phyloP scores from a whole-genome alignment of 345 rosid genomes.

The Bruguiera sexangula region DNA sequence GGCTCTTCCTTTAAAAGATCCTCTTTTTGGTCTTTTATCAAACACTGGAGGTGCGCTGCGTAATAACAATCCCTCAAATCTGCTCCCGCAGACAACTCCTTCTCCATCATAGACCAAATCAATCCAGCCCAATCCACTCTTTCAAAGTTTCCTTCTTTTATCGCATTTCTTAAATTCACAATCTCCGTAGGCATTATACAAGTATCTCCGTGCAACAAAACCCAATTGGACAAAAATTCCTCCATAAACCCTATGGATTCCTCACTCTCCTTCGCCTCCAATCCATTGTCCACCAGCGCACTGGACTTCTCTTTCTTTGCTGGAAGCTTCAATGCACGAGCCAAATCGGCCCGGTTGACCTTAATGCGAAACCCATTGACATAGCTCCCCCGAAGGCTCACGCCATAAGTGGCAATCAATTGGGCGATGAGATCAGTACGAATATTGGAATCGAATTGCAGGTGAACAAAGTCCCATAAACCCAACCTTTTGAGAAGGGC shows the following conservation, averaged over 20 bases:
- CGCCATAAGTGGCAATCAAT: slow-evolving; percentile 53
- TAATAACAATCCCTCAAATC: slow-evolving; percentile 61
- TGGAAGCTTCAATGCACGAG: slow-evolving; percentile 70
- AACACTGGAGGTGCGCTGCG: slow-evolving; percentile 78
- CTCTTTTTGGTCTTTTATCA: slow-evolving; percentile 55
- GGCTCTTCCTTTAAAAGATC: slow-evolving; percentile 35
- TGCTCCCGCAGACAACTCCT: slow-evolving; percentile 51
- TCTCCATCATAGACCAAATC: slow-evolving; percentile 90
- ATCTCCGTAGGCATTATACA: slow-evolving; percentile 73
- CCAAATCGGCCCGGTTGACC: slow-evolving; percentile 72
- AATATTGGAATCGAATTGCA: slow-evolving; percentile 52
- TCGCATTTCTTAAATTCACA: slow-evolving; percentile 33
- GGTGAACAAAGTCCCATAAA: slow-evolving; percentile 76
- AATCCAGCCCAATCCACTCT: slow-evolving; percentile 69
- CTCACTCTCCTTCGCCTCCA: slow-evolving; percentile 38
- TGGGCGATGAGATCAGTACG: slow-evolving; percentile 56
- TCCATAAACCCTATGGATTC: slow-evolving; percentile 49
- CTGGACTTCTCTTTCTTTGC: slow-evolving; percentile 42
- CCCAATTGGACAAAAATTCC: slow-evolving; percentile 62
- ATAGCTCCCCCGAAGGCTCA: slow-evolving; percentile 42
- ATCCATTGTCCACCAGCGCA: slow-evolving; percentile 19
- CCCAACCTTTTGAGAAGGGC: slow-evolving; percentile 56
- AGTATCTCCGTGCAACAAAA: slow-evolving; percentile 70
- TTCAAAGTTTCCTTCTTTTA: slow-evolving; percentile 63
- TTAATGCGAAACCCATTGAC: slow-evolving; percentile 54